Base-by-base conservation (phyloP, 2,329 filamentous ascomycete genomes). In the Apiospora marii region DNA sequence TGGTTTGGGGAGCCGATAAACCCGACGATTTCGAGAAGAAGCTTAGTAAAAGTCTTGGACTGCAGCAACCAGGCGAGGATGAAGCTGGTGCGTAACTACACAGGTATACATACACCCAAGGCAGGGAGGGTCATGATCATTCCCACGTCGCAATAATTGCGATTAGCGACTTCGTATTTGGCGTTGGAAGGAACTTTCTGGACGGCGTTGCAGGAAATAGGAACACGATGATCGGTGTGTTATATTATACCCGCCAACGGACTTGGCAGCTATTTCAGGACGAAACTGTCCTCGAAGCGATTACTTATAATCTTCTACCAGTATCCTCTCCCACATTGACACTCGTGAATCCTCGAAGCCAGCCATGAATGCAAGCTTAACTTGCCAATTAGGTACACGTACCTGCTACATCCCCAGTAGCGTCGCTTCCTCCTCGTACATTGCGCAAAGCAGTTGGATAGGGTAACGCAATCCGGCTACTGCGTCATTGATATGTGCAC, bases 11-110 rank as follows among this genome's bases (percentile, higher is more conserved):
- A 0, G 84, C 85, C 10, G 84, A 73, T 22, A 72, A 85, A 64
- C 83, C 84, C 1, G 88, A 91, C 75, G 88, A 91, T 75, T 79
- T 92, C 70, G 87, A 92, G 74, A 87, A 84, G 79, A 90, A 89
- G 78, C 81, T 95, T 68, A 83, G 86, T 37, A 85, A 87, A 69
- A 94, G 90, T 79, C 81, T 94, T 67, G 91, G 90, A 7, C 83
- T 92, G 69, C 80, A 34, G 41, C 48, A 53, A 22, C 49, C 14
- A 46, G 67, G 5, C 3, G 58, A 64, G 3, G 58, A 64, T 41
- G 58, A 34, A 22, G 58, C 34, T 34, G 58, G 34, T 4, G 58
- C 58, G 24, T 64, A 64, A 64, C 10, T 41, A 41, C 41, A 41
- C 30, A 19, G 30, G 30, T n/a, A 13, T n/a, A 14, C 34, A 48